Percentiles rank a stretch among this genome's conserved stretches.
Conservation (phyloP, 441 rosid species). For the Cnidoscolus chayamansa region DNA sequence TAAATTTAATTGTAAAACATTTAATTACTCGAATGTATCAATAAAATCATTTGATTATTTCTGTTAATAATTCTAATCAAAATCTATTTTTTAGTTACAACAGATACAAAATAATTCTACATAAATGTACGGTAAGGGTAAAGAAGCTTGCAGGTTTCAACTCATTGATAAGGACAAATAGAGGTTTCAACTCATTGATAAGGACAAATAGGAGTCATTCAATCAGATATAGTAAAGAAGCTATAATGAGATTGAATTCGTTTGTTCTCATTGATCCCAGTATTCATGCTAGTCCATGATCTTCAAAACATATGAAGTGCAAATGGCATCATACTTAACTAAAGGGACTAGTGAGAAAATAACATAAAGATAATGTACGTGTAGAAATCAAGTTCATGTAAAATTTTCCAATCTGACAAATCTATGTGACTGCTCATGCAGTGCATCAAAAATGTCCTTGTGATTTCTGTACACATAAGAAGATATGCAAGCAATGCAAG, state of each 20-base stretch:
- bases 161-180: slow-evolving; percentile 40
- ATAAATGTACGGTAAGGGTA: too few relatives aligned
- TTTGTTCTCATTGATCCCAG: neutral
- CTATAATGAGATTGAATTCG: neutral
- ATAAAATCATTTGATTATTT: too few relatives aligned
- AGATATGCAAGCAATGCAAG: neutral
- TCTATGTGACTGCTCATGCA: neutral
- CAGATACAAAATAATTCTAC: too few relatives aligned
- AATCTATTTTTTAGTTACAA: too few relatives aligned
- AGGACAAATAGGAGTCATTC: neutral
- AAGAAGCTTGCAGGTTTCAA: too few relatives aligned
- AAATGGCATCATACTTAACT: neutral
- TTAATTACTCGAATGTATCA: too few relatives aligned
- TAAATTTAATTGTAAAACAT: too few relatives aligned
- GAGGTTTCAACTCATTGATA: neutral
- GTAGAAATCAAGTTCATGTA: neutral
- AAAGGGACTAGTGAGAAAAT: neutral
- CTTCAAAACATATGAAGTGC: neutral
- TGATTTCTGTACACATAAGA: neutral
- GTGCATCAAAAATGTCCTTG: neutral
- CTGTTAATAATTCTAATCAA: too few relatives aligned
- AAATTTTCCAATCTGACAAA: neutral
- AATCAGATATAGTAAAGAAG: neutral
- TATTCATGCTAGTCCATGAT: neutral
- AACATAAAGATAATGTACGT: neutral